phyloP scores from a whole-genome alignment of 2,329 filamentous ascomycete species.

The Bipolaris sorokiniana region DNA sequence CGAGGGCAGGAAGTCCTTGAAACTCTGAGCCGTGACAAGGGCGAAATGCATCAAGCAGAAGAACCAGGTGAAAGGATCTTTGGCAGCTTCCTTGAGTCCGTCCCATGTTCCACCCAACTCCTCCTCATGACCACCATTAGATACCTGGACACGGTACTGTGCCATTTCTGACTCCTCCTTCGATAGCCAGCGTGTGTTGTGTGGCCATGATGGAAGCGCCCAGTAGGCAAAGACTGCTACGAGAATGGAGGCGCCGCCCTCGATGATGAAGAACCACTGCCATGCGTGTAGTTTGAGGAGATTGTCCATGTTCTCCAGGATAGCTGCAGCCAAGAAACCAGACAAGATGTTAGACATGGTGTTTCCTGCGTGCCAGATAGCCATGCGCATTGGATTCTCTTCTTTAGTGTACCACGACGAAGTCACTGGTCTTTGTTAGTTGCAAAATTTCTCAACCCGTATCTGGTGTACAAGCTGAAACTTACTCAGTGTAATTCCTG shows the following conservation, averaged over 20 bases:
- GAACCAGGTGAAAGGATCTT: constrained; percentile 51
- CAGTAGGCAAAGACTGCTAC: constrained; percentile 46
- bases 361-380: constrained; percentile 56
- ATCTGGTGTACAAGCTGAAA: constrained; percentile 6
- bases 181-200: constrained; percentile 22
- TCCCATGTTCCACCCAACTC: constrained; percentile 52
- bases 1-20: constrained; percentile 45
- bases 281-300: constrained; percentile 42
- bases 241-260: constrained; percentile 60
- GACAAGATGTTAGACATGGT: constrained; percentile 56
- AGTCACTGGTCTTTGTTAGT: constrained; percentile 18
- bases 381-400: constrained; percentile 55
- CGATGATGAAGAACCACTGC: constrained; percentile 60
- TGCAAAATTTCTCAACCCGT: no score
- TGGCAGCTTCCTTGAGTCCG: constrained; percentile 46
- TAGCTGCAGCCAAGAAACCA: constrained; percentile 54
- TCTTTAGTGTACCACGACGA: constrained; percentile 58
- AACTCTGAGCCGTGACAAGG: constrained; percentile 40
- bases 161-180: constrained; percentile 32
- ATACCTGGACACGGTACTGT: constrained; percentile 38
- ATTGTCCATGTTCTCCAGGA: constrained; percentile 54
- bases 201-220: constrained; percentile 32
- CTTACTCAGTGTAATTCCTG: constrained; percentile 48
- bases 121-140: constrained; percentile 44
- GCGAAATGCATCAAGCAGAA: constrained; percentile 52